Evolutionary conservation across 371 early-diverging fungal species (phyloP), one percentile per base, ranked within the genome.

Genomic region (Umbelopsis sp.): DNA sequence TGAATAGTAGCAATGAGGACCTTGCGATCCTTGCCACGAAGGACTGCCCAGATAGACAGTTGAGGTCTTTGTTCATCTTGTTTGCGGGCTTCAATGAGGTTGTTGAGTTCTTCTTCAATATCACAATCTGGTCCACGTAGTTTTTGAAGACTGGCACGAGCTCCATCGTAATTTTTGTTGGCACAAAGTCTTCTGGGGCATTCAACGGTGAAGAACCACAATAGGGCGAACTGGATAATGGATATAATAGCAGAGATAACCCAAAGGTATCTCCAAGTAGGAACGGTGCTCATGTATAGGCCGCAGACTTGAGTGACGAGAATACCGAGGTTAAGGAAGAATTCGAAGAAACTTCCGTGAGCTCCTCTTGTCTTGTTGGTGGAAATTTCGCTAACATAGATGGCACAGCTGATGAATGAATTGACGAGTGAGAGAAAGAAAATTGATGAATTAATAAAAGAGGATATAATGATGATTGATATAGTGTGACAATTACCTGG

Each of bases 351-450:
- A 24, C 90, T 80, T 52, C 83, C 77, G 35, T 87, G 69, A 8
- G 80, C 73, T 3, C 92, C 94, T 66, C 92, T 80, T n/a, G 74
- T 73, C 9, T 78, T 74, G 0, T 79, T 76, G 0, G 92, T 89
- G 5, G 92, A 71, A 51, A 94, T 84, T 68, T 92, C 91, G 8
- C 85, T 83, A 14, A 94, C 80, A 69, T 93, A 94, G 8, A 85
- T 80, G 0, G 57, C 57, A 9, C 57, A 57, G 14, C 57, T 57
- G 29, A 22, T 35, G 11, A 35, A 57, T 16, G 29, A 12, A 57
- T 35, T 14, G 29, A 14, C 18, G 45, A 14, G 45, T 45, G 2
- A 45, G 45, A 10, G 6, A 12, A 53, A 25, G 10, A 29, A 29
- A 29, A 29, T 22, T 22, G 29, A 51, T 6, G 9, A 51, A 24